These are phyloP conservation scores for Saraca asoca DNA, from an alignment of 331 rosid species.

Conservation along the genomic window DNA sequence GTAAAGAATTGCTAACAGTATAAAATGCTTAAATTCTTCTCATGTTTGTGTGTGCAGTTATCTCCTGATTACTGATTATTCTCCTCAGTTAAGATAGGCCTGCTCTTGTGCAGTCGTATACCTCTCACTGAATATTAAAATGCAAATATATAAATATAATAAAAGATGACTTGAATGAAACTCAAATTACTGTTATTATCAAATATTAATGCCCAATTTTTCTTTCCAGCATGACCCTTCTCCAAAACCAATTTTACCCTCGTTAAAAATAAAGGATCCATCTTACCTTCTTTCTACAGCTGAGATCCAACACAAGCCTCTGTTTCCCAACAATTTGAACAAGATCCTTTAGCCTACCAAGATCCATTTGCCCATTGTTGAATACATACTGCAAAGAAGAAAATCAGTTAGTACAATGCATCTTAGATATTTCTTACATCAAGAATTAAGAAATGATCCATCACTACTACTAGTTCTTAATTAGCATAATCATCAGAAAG, in stretches of 20 bases:
- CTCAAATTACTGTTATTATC: not conserved
- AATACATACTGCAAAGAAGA: constrained; percentile 68
- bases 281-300: constrained; percentile 91
- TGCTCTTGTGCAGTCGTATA: constrained; percentile 22
- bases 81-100: constrained; percentile 2
- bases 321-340: constrained; percentile 76
- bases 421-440: not conserved
- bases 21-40: not conserved
- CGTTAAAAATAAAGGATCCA: not conserved
- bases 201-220: not conserved
- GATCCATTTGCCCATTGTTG: constrained; percentile 91
- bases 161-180: not conserved
- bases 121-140: constrained; percentile 18
- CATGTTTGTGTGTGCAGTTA: not conserved
- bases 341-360: constrained; percentile 74
- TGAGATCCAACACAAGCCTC: constrained; percentile 94
- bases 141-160: not conserved
- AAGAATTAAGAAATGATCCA: not conserved
- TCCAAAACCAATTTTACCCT: not conserved
- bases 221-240: constrained; percentile 9
- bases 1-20: not conserved
- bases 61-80: not conserved
- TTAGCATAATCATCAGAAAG: not conserved
- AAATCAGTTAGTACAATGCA: constrained; percentile 15
- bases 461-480: not conserved